phyloP scores from a whole-genome alignment of 2,329 filamentous ascomycete genomes.

The Gliomastix tumulicola region DNA sequence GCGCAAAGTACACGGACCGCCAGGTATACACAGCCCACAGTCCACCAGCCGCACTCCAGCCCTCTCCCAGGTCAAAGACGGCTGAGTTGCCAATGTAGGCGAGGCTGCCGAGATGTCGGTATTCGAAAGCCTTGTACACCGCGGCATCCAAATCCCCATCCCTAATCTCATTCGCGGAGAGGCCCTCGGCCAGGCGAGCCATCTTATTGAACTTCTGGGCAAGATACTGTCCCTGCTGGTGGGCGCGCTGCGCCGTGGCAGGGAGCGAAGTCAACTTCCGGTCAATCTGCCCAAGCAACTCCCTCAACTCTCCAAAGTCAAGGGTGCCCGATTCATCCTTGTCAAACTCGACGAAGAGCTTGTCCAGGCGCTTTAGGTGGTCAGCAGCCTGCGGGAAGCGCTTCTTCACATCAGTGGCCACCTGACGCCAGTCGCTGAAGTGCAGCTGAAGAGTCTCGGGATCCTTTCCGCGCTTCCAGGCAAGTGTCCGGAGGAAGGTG shows the following conservation, averaged over 20 bases:
- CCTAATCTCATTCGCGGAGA: conserved; percentile 71
- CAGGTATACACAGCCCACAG: conserved; percentile 92
- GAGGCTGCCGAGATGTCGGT: conserved; percentile 82
- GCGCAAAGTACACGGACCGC: conserved; percentile 94
- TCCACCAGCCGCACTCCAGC: conserved; percentile 72
- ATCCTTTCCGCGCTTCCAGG: conserved; percentile 87
- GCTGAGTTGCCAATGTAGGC: conserved; percentile 96
- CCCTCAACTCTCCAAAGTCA: conserved; percentile 85
- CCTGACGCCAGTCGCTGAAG: conserved; percentile 80
- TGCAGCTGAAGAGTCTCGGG: conserved; percentile 81
- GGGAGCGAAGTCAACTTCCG: conserved; percentile 89
- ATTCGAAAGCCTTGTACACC: conserved; percentile 91
- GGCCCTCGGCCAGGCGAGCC: conserved; percentile 66
- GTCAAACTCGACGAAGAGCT: conserved; percentile 87
- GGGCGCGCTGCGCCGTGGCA: conserved; percentile 90
- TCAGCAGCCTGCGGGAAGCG: conserved; percentile 86
- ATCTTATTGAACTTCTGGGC: conserved; percentile 92
- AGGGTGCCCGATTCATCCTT: conserved; percentile 88
- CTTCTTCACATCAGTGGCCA: conserved; percentile 77
- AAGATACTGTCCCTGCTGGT: conserved; percentile 92
- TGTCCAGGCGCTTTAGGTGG: conserved; percentile 84
- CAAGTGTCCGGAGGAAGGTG: conserved; percentile 79
- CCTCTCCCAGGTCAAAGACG: conserved; percentile 80
- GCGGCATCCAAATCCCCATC: conserved; percentile 90
- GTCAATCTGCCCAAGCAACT: conserved; percentile 88